Percentiles rank a stretch among this genome's conserved stretches.
Evolutionary conservation across 768 basidiomycete species (phyloP).

Genomic region (Candolleomyces eurysporus): DNA sequence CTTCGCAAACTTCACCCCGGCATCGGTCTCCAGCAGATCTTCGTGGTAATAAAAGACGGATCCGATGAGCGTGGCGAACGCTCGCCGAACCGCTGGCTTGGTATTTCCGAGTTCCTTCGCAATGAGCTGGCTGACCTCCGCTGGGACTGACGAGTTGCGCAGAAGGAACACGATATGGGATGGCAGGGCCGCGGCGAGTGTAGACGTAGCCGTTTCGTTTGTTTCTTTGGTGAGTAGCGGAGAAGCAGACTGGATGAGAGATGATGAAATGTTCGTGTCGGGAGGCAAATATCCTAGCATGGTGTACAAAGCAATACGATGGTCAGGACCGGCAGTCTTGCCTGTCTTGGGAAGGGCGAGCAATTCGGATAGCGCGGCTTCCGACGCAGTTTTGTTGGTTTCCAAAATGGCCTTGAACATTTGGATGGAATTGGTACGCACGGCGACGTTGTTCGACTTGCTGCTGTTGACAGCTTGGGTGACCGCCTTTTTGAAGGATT

Average conservation of each 20-base stretch:
- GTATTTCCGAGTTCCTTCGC: conserved; percentile 68
- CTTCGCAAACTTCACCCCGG: conserved; percentile 51
- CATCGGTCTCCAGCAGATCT: conserved; percentile 38
- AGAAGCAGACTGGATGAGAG: conserved; percentile 44
- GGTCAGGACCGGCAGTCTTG: conserved; percentile 86
- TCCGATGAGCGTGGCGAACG: conserved; percentile 65
- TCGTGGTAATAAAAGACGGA: conserved; percentile 47
- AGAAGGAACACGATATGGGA: conserved; percentile 61
- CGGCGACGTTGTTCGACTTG: conserved; percentile 68
- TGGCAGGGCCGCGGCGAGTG: conserved; percentile 54
- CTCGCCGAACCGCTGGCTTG: conserved; percentile 60
- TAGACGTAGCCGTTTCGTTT: conserved; percentile 60
- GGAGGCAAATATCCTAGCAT: conserved; percentile 64
- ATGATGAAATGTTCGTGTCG: conserved; percentile 35
- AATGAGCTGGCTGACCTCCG: conserved; percentile 47
- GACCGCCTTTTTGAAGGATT: conserved; percentile 53
- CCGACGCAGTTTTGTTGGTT: not conserved
- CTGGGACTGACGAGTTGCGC: conserved; percentile 36
- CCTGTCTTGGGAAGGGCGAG: conserved; percentile 74
- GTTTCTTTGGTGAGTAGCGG: conserved; percentile 68
- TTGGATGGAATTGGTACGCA: conserved; percentile 52
- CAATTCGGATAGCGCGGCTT: conserved; percentile 55
- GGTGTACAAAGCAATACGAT: conserved; percentile 75
- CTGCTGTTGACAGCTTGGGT: conserved; percentile 61
- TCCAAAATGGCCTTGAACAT: conserved; percentile 54